phyloP scores from a whole-genome alignment of 495 filamentous ascomycete species.

The Hypoxylon cercidicola region DNA sequence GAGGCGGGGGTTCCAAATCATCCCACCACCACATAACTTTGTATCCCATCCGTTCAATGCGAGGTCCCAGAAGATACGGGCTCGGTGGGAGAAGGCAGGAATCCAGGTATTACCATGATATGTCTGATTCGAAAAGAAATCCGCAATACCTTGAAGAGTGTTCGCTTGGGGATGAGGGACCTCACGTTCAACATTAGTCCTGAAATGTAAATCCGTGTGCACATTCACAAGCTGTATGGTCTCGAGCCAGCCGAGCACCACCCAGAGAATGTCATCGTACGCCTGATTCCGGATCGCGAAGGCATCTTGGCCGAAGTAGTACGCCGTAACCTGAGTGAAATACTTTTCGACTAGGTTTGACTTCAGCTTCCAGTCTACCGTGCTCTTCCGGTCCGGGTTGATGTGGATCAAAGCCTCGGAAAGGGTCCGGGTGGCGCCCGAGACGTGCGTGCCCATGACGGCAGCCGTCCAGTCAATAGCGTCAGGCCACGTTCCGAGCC shows the following conservation, averaged over 20 bases:
- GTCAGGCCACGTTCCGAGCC: slow-evolving; percentile 84
- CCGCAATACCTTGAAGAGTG: slow-evolving; percentile 14
- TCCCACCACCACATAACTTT: slow-evolving; percentile 84
- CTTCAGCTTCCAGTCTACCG: slow-evolving; percentile 56
- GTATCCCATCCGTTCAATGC: slow-evolving; percentile 84
- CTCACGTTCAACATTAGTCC: slow-evolving; percentile 4
- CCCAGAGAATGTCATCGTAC: slow-evolving; percentile 97
- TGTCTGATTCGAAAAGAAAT: slow-evolving; percentile 39
- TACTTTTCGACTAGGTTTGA: slow-evolving; percentile 86
- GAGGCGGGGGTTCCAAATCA: slow-evolving; percentile 89
- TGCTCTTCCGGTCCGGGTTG: slow-evolving; percentile 19
- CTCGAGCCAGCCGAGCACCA: slow-evolving; percentile 92
- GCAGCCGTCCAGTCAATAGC: slow-evolving; percentile 96
- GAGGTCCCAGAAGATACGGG: slow-evolving; percentile 89
- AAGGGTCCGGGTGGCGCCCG: slow-evolving; percentile 72
- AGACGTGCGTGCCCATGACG: slow-evolving; percentile 83
- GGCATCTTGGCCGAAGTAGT: slow-evolving; percentile 88
- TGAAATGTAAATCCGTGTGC: slow-evolving; percentile 55
- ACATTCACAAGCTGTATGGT: slow-evolving; percentile 76
- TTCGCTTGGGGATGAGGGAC: slow-evolving; percentile 5
- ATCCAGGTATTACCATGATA: slow-evolving; percentile 85
- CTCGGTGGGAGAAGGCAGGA: slow-evolving; percentile 84
- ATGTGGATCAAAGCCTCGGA: slow-evolving; percentile 53
- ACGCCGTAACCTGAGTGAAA: slow-evolving; percentile 77
- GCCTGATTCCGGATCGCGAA: slow-evolving; percentile 81